Evolutionary conservation across 768 basidiomycete genomes (phyloP), one percentile per base, ranked within the genome.

Genomic region (Macrolepiota fuliginosa): DNA sequence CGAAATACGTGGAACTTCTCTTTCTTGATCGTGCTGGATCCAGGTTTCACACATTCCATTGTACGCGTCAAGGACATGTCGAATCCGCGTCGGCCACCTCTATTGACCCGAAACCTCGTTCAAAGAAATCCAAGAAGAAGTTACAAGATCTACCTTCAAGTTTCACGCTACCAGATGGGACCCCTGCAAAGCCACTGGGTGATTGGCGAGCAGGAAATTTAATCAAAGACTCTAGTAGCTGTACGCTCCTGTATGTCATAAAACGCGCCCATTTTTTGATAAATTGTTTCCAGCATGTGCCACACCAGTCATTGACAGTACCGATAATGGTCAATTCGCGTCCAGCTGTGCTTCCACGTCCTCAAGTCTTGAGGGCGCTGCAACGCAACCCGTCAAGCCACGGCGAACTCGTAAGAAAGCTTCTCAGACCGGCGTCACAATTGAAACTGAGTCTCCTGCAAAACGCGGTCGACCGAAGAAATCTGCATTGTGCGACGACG

Each of bases 121-220:
- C 67, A 45, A 62, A 68, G 54, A 47, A 49, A 19, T 37, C 40
- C 19, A 72, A 64, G 64, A 91, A 87, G 69, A 81, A 76, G 45
- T 82, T 79, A 55, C 69, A 76, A 17, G 87, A 90, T 27, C 78
- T 92, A 4, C 91, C 91, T 12, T 74, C 75, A 24, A 66, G 69
- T 36, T 81, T 73, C 66, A 54, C 78, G 24, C 69, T 74, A 49
- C 74, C 77, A 25, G 79, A 84, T 69, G 84, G 83, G 45, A 68
- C 70, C 19, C 64, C 67, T 46, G 80, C 81, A 40, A 59, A 69
- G 54, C 77, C 85, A 15, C 68, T 87, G 19, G 66, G 63, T 24
- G 75, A 77, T 19, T 85, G 80, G 79, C 60, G 54, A 17, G 17
- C 10, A 15, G 39, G 62, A 42, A 74, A 75, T 46, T 78, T 49